A percentile compares a stretch with the other conserved stretches of the same genome.
phyloP scores from a whole-genome alignment of 176 grass and related monocot genomes.

The Thinopyrum elongatum region DNA sequence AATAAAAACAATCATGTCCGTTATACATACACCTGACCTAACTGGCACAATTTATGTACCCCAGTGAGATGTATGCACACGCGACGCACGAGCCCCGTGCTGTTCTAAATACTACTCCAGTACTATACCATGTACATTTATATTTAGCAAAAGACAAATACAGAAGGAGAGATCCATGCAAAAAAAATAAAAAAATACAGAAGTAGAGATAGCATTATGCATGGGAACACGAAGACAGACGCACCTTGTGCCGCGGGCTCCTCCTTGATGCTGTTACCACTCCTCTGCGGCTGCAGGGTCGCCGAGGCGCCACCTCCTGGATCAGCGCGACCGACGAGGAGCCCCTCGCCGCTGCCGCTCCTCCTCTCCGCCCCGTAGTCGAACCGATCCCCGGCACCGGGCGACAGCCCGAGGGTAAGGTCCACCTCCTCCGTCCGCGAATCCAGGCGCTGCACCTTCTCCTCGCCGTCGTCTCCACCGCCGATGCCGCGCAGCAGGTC shows the following conservation, averaged over 20 bases:
- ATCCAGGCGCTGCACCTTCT: neutral
- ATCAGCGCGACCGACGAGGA: no score
- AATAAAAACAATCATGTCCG: no score
- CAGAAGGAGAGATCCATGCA: no score
- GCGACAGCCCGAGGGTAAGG: constrained; percentile 67
- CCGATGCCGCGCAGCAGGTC: constrained; percentile 21
- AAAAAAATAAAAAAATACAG: constrained; percentile 7
- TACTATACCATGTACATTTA: no score
- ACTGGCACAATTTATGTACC: neutral
- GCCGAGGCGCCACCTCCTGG: no score
- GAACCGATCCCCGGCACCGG: constrained; percentile 34
- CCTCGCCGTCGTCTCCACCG: neutral
- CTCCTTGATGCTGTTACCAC: neutral
- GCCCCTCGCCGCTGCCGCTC: constrained; percentile 3
- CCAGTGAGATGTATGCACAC: no score
- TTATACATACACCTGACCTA: neutral
- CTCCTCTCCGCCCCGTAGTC: constrained; percentile 11
- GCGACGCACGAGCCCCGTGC: no score
- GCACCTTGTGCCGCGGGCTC: constrained; percentile 32
- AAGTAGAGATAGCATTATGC: constrained; percentile 14
- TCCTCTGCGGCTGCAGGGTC: no score
- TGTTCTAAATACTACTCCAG: no score
- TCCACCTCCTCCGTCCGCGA: constrained; percentile 44
- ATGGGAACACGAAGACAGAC: neutral
- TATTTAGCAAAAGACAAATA: no score